Evolutionary conservation across 768 basidiomycete species (phyloP).

Genomic region (Arthromyces matolae): DNA sequence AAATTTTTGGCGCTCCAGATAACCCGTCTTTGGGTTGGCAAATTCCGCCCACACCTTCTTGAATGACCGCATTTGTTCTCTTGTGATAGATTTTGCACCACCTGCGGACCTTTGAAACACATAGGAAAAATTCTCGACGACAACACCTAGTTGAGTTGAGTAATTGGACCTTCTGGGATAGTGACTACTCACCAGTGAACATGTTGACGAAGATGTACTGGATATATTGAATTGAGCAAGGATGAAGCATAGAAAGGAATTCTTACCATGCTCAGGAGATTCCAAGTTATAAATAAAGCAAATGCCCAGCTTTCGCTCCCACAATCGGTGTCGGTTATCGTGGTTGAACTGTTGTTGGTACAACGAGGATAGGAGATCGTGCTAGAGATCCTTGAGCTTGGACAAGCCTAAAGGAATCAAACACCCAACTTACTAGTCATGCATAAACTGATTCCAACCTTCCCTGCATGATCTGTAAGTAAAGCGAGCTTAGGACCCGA

Average conservation of each 20-base stretch:
- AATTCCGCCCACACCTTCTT: conserved; percentile 93
- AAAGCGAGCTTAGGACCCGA: conserved; percentile 3
- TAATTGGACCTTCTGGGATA: neutral
- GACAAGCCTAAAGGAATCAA: conserved; percentile 5
- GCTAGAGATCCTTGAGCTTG: too few relatives aligned
- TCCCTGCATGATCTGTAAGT: conserved; percentile 54
- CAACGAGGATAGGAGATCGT: conserved; percentile 77
- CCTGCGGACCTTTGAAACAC: conserved; percentile 86
- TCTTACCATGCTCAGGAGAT: conserved; percentile 87
- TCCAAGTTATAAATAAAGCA: conserved; percentile 90
- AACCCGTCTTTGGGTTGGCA: conserved; percentile 74
- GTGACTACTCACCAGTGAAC: conserved; percentile 68
- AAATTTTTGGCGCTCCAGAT: conserved; percentile 66
- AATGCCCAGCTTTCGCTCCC: conserved; percentile 84
- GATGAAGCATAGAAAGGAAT: neutral
- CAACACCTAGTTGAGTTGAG: conserved; percentile 60
- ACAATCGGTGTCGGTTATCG: conserved; percentile 73
- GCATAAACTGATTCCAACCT: conserved; percentile 98
- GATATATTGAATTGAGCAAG: conserved; percentile 1
- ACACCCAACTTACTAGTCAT: conserved; percentile 71
- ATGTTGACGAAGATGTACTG: conserved; percentile 96
- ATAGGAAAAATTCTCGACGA: conserved; percentile 94
- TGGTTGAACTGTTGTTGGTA: conserved; percentile 48
- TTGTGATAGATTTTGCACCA: conserved; percentile 75
- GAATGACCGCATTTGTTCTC: conserved; percentile 91